Evolutionary conservation across 129 eudicot genomes (phyloP).

Genomic region (Escallonia herrerae): DNA sequence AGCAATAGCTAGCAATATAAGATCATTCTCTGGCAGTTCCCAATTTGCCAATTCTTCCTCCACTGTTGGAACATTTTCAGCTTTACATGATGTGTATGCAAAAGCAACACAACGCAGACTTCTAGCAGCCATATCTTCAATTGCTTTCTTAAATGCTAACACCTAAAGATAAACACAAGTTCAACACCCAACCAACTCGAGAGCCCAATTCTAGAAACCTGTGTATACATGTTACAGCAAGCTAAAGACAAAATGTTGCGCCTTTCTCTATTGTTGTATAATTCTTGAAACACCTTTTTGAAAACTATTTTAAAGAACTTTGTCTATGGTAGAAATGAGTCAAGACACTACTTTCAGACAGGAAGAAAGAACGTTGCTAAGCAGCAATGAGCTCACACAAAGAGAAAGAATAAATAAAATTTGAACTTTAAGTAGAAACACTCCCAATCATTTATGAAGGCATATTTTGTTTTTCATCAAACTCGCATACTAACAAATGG

Average conservation of each 20-base stretch:
- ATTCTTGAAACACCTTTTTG: too few species aligned
- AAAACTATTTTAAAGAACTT: too few species aligned
- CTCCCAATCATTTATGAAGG: not conserved
- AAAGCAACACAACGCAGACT: conserved; percentile 90
- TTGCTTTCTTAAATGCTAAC: conserved; percentile 43
- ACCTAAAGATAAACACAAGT: conserved; percentile 33
- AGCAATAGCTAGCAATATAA: conserved; percentile 73
- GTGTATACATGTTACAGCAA: not conserved
- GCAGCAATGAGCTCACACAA: too few species aligned
- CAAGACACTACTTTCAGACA: too few species aligned
- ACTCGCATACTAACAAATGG: not conserved
- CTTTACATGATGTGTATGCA: conserved; percentile 51
- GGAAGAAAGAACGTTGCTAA: too few species aligned
- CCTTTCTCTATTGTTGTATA: too few species aligned
- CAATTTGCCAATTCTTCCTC: conserved; percentile 65
- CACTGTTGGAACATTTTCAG: conserved; percentile 49
- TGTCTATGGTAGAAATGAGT: too few species aligned
- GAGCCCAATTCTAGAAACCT: not conserved
- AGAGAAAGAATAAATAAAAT: not conserved
- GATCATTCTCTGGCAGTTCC: conserved; percentile 72
- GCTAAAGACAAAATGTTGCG: not conserved
- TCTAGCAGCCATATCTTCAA: conserved; percentile 74
- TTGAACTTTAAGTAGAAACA: not conserved
- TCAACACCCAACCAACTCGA: not conserved
- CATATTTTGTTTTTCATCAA: too few species aligned